These are phyloP conservation scores for Microbotryum lychnidis-dioicae DNA, from an alignment of 1,284 basidiomycete genomes.

Conservation along the genomic window DNA sequence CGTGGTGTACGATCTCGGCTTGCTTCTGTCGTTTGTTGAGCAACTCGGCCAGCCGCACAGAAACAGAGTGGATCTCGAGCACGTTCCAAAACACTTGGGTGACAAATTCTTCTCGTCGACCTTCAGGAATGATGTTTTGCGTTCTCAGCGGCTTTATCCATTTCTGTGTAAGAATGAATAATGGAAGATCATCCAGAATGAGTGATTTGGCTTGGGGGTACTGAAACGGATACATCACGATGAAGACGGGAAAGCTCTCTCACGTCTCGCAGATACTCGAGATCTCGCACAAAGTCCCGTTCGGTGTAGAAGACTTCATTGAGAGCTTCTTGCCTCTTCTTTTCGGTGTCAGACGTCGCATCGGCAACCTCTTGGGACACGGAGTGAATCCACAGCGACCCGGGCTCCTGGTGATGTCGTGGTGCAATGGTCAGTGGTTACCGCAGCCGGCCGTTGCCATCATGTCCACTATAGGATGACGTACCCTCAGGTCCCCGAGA, in stretches of 20 bases:
- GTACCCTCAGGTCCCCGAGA: constrained; percentile 66
- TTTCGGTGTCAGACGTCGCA: constrained; percentile 83
- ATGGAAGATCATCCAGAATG: constrained; percentile 8
- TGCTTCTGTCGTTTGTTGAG: constrained; percentile 92
- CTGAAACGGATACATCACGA: not conserved
- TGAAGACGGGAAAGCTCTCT: constrained; percentile 35
- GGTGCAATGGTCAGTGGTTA: not conserved
- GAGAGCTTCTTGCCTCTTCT: constrained; percentile 95
- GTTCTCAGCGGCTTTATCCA: constrained; percentile 81
- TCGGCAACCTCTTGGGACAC: constrained; percentile 91
- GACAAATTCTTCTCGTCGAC: constrained; percentile 76
- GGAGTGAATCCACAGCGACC: constrained; percentile 93
- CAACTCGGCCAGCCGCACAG: constrained; percentile 80
- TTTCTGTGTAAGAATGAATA: constrained; percentile 46
- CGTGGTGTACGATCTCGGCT: constrained; percentile 80
- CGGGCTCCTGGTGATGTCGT: constrained; percentile 56
- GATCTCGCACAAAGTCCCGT: constrained; percentile 90
- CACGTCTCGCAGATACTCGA: constrained; percentile 96
- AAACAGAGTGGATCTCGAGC: constrained; percentile 85
- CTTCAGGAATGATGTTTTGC: constrained; percentile 66
- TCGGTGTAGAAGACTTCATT: constrained; percentile 99
- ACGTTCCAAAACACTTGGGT: constrained; percentile 98
- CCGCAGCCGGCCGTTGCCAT: not conserved
- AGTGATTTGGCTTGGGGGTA: not conserved
- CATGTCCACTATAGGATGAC: constrained; percentile 30